Conservation (phyloP, 176 grass and related monocot genomes). For the Oryza longistaminata region DNA sequence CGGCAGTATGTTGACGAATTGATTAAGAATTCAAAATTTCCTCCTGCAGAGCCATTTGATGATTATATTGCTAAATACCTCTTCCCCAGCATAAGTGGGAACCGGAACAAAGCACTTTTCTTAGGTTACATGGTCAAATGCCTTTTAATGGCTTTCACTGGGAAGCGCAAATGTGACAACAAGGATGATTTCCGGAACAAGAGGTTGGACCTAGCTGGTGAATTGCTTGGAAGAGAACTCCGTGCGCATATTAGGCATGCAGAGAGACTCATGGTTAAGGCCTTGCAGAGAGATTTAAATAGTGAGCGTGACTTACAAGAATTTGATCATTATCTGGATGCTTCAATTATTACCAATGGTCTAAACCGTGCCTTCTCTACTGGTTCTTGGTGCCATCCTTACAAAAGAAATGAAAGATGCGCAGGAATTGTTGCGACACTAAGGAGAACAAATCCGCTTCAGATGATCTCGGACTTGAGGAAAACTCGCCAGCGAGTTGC, state of each 20-base stretch:
- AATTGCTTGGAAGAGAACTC: slow-evolving; percentile 86
- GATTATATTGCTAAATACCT: slow-evolving; percentile 72
- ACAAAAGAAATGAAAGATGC: slow-evolving; percentile 65
- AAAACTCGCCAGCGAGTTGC: slow-evolving; percentile 90
- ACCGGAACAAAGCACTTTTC: slow-evolving; percentile 74
- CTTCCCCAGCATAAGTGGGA: slow-evolving; percentile 72
- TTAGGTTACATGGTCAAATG: slow-evolving; percentile 98
- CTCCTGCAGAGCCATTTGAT: slow-evolving; percentile 79
- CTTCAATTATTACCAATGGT: slow-evolving; percentile 89
- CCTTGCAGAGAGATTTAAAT: slow-evolving; percentile 92
- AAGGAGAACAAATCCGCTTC: slow-evolving; percentile 92
- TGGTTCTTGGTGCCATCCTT: slow-evolving; percentile 94
- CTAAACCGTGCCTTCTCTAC: slow-evolving; percentile 86
- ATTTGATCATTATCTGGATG: slow-evolving; percentile 66
- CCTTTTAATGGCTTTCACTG: slow-evolving; percentile 68
- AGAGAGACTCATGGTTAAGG: slow-evolving; percentile 80
- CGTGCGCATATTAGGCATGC: slow-evolving; percentile 82
- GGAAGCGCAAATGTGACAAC: slow-evolving; percentile 90
- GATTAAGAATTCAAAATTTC: slow-evolving; percentile 77
- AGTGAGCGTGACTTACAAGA: slow-evolving; percentile 67
- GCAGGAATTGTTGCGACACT: slow-evolving; percentile 85
- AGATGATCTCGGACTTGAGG: slow-evolving; percentile 90
- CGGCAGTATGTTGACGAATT: slow-evolving; percentile 61
- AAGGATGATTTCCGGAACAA: slow-evolving; percentile 99
- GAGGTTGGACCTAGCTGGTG: slow-evolving; percentile 77